Base-by-base conservation (phyloP, 2,329 filamentous ascomycete genomes). In the Colletotrichum chrysophilum region DNA sequence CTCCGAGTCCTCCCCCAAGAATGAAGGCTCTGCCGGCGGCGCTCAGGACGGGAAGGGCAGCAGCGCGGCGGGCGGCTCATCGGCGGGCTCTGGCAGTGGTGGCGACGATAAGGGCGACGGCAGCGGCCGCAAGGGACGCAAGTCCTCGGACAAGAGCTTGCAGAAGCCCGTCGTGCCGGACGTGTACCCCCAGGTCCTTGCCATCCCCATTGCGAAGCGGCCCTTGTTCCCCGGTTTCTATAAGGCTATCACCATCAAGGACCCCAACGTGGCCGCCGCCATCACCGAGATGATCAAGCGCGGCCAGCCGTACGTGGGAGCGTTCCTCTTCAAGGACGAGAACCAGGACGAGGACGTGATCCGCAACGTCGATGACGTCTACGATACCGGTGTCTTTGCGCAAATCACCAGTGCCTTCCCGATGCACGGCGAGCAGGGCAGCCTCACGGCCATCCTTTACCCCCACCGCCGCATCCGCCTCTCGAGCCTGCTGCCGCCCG, bases 181-280 rank as follows among this genome's bases (percentile, higher is more conserved):
- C 77, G 93, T 98, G 58, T 99, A 99, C 83, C 97, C 97, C 5
- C 97, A 98, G 83, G 96, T 99, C 71, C 95, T 99, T 90, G 96
- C 96, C 3, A 98, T 99, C 71, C 97, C 97, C 9, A 98, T 99
- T 80, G 94, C 95, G 32, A 96, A 97, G 84, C 91, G 97, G 69
- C 97, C 97, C 13, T 88, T 99, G 14, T 99, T 98, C 85, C 97
- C 97, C 2, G 97, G 97, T 2, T 99, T 98, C 86, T 99, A 99
- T 88, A 99, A 99, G 86, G 96, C 97, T 12, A 97, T 99, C 79
- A 99, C 96, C 5, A 98, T 99, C 79, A 94, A 95, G 82, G 96
- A 99, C 81, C 95, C 94, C 21, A 94, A 97, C 80, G 97, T 99
- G 43, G 94, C 96, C 16, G 93, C 93, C 52, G 97, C 97, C 26